These are phyloP conservation scores for Phytophthora citrophthora DNA, from an alignment of 352 stramenopile genomes.

Conservation along the genomic window DNA sequence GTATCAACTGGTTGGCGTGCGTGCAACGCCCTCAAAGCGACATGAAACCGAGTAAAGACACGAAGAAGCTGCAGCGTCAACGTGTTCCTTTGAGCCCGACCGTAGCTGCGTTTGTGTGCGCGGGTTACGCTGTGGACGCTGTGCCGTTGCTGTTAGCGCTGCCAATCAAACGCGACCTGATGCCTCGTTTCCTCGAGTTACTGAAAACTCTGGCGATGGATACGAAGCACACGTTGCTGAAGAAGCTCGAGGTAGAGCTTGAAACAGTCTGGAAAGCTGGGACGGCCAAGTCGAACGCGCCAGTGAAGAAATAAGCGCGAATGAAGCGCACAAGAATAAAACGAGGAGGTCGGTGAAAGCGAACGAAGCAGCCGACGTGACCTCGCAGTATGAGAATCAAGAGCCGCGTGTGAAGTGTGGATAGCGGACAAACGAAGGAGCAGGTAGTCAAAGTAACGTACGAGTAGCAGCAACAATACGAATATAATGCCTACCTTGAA, in stretches of 20 bases:
- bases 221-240: conserved; percentile 32
- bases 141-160: conserved; percentile 30
- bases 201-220: conserved; percentile 26
- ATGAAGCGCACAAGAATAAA: conserved; percentile 23
- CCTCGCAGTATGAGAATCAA: conserved; percentile 27
- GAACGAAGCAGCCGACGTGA: conserved; percentile 31
- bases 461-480: conserved; percentile 30
- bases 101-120: conserved; percentile 27
- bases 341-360: conserved; percentile 20
- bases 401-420: conserved; percentile 5
- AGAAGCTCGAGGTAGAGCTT: conserved; percentile 33
- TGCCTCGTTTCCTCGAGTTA: conserved; percentile 30
- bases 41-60: neutral
- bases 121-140: conserved; percentile 28
- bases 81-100: conserved; percentile 25
- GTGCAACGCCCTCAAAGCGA: conserved; percentile 27
- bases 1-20: conserved; percentile 36
- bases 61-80: conserved; percentile 3
- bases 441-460: conserved; percentile 37
- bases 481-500: conserved; percentile 34
- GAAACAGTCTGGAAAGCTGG: conserved; percentile 17
- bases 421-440: conserved; percentile 4
- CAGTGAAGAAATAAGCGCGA: conserved; percentile 17
- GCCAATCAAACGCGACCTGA: conserved; percentile 22
- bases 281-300: conserved; percentile 6